Base-by-base conservation (phyloP, 1,284 basidiomycete species). In the Marasmius oreades region DNA sequence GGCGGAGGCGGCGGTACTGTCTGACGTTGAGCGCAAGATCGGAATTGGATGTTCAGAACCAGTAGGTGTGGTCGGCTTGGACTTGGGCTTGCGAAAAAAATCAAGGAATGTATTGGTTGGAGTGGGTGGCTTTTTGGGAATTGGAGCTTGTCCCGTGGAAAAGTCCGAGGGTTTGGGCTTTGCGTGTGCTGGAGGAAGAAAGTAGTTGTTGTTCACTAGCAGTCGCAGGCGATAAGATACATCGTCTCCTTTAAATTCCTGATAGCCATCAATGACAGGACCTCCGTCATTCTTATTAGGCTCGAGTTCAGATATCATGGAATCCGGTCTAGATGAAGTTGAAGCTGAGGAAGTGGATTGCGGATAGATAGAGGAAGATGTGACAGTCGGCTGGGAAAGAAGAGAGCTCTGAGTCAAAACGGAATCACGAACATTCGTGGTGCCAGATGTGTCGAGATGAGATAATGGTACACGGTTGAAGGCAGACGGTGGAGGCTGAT, bases 131-230 rank as follows among this genome's bases (percentile, higher is more conserved):
- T 77, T 78, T 33, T 65, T 65, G 8, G 71, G 63, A 50, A 53
- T 71, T 64, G 58, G 68, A 69, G 18, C 26, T 50, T 75, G 62
- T 6, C 69, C 53, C 0, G 72, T 67, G 12, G 80, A 77, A 58
- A 89, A 80, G 52, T 84, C 81, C 42, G 82, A 76, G 1, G 82
- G 80, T 8, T 79, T 81, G 2, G 90, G 90, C 65, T 92, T 92
- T 39, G 84, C 77, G 64, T 92, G 90, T 0, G 90, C 90, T 11
- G 90, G 90, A 5, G 90, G 90, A 39, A 92, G 81, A 66, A 89
- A 92, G 66, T 92, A 92, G 65, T 78, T 90, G 72, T 92, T 92
- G 68, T 86, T 88, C 55, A 92, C 84, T 44, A 92, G 80, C 51
- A 92, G 77, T 44, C 84, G 84, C 18, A 92, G 80, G 24, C 90